These are phyloP conservation scores for Oryza nivara DNA, from an alignment of 176 grass and related monocot genomes.

Conservation along the genomic window DNA sequence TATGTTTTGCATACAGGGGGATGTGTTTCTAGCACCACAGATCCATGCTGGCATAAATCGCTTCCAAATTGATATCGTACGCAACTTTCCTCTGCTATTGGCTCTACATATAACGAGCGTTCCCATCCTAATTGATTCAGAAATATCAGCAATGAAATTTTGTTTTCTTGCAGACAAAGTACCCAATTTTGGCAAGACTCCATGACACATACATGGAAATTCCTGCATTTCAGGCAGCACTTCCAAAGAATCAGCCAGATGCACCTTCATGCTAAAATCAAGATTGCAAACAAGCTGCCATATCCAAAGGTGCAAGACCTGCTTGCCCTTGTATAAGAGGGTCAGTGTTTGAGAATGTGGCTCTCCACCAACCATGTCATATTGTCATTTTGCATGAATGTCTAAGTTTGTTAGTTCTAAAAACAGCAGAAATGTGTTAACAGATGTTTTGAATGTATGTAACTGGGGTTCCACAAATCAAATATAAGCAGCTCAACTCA, in stretches of 20 bases:
- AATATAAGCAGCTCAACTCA: background rate
- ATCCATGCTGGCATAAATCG: constrained; percentile 51
- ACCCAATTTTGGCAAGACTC: constrained; percentile 59
- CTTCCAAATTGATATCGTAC: constrained; percentile 70
- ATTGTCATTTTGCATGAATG: background rate
- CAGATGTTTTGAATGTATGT: background rate
- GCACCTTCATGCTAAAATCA: constrained; percentile 43
- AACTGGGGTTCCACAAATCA: background rate
- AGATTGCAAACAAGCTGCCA: background rate
- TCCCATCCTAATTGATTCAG: background rate
- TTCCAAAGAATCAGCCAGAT: constrained; percentile 77
- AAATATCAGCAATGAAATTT: background rate
- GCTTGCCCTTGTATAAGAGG: background rate
- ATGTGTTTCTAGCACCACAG: constrained; percentile 70
- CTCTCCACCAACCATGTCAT: background rate
- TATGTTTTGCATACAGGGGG: constrained; percentile 49
- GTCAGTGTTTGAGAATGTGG: background rate
- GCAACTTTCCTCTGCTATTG: background rate
- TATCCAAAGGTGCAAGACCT: background rate
- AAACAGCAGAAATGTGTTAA: background rate
- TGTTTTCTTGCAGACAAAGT: constrained; percentile 59
- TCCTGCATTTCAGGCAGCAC: constrained; percentile 66
- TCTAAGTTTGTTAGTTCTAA: background rate
- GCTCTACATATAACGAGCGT: background rate
- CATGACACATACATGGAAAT: constrained; percentile 69